Percentiles rank a stretch among this genome's conserved stretches.
Conservation (phyloP, 2,329 filamentous ascomycete genomes). For the Beauveria bassiana region DNA sequence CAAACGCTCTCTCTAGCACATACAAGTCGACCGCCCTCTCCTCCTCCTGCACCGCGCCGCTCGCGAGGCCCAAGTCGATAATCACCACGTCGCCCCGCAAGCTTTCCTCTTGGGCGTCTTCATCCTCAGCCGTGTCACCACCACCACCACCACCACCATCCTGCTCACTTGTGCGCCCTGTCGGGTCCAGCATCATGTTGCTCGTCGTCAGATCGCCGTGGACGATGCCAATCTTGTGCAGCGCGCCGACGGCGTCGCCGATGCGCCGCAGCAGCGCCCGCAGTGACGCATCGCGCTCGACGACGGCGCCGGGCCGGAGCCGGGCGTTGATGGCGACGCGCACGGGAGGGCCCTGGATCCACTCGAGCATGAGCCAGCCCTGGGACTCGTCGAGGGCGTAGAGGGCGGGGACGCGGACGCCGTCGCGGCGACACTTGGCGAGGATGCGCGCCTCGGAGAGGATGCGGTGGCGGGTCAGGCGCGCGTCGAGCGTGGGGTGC, state of each 20-base stretch:
- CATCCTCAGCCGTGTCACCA: conserved; percentile 15
- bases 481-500: conserved; percentile 79
- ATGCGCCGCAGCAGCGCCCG: conserved; percentile 60
- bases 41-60: conserved; percentile 74
- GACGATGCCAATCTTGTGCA: conserved; percentile 81
- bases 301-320: conserved; percentile 38
- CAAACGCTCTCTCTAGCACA: conserved; percentile 89
- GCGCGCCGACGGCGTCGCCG: conserved; percentile 59
- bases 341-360: conserved; percentile 68
- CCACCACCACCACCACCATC: not conserved
- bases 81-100: conserved; percentile 72
- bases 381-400: conserved; percentile 57
- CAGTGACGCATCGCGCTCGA: conserved; percentile 42
- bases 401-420: conserved; percentile 74
- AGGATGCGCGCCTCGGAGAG: conserved; percentile 84
- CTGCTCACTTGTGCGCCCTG: not conserved
- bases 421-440: conserved; percentile 68
- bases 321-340: conserved; percentile 62
- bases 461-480: conserved; percentile 79
- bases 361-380: conserved; percentile 78
- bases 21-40: conserved; percentile 95
- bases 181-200: conserved; percentile 73
- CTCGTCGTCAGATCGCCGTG: conserved; percentile 97
- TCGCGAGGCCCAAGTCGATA: conserved; percentile 91
- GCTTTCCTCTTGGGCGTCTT: conserved; percentile 14